Base-by-base conservation (phyloP, 495 filamentous ascomycete genomes). In the Aspergillus incahuasiensis region DNA sequence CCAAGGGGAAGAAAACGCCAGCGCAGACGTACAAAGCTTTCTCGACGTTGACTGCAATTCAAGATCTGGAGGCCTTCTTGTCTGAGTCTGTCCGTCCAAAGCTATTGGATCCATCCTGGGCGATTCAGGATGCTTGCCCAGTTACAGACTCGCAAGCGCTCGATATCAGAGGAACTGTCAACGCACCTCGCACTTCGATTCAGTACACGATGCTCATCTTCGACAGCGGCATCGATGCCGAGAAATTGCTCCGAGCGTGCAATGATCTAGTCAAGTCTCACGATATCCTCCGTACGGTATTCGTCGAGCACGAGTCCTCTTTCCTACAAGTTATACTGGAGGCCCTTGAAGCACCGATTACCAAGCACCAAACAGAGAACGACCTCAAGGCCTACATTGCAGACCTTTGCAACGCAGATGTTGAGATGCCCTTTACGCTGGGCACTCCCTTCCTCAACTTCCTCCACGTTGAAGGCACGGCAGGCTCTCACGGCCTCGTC, bases 201-300 rank as follows among this genome's bases (percentile, higher is more conserved):
- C 76, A 75, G 45, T 80, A 79, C 56, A 75, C 64, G 9, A 65
- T 75, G 61, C 54, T 80, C 9, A 67, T 71, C 54, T 67, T 79
- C 22, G 58, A 71, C 20, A 43, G 54, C 0, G 52, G 21, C 0
- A 62, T 79, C 25, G 58, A 75, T 52, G 25, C 18, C 0, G 56
- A 62, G 24, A 54, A 56, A 16, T 59, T 80, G 35, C 43, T 70
- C 16, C 39, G 58, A 2, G 64, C 66, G 12, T 79, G 74, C 45
- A 52, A 59, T 7, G 61, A 74, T 0, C 68, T 85, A 3, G 73
- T 82, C 21, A 67, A 72, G 11, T 65, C 69, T n/a, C 82, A 82
- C 64, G 81, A 85, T 22, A 82, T 88, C 22, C 68, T 88, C 7
- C 80, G 85, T 16, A 87, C 86, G 0, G 79, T 87, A 1, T 88